Percentiles rank a stretch among this genome's conserved stretches.
phyloP scores from a whole-genome alignment of 768 basidiomycete genomes.

The Pleurotus tuber-regium region DNA sequence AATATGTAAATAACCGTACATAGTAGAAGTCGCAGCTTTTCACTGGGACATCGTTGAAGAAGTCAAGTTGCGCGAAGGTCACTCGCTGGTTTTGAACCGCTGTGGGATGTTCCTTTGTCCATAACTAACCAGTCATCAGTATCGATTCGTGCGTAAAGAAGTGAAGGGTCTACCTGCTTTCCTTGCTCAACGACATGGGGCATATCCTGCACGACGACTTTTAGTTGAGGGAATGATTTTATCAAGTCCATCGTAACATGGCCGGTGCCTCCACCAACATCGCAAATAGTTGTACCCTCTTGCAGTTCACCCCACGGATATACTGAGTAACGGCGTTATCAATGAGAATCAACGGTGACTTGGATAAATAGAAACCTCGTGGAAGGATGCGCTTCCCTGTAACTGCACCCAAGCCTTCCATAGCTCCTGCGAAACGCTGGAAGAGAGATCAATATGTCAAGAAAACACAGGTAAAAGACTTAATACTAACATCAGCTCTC shows the following conservation, averaged over 20 bases:
- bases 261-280: conserved; percentile 40
- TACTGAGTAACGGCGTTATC: conserved; percentile 21
- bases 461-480: not conserved
- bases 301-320: conserved; percentile 34
- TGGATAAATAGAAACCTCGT: conserved; percentile 16
- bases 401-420: conserved; percentile 28
- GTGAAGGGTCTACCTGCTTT: conserved; percentile 16
- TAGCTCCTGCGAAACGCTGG: conserved; percentile 27
- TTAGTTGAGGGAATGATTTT: conserved; percentile 30
- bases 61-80: conserved; percentile 21
- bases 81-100: conserved; percentile 12
- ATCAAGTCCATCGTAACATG: conserved; percentile 29
- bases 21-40: conserved; percentile 22
- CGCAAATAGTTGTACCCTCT: conserved; percentile 29
- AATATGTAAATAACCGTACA: conserved; percentile 12
- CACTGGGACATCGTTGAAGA: conserved; percentile 21
- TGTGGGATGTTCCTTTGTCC: not conserved
- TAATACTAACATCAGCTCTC: conserved; percentile 12
- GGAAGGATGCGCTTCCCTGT: conserved; percentile 27
- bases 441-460: not conserved
- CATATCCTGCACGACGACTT: conserved; percentile 37
- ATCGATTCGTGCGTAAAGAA: not conserved
- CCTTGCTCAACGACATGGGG: conserved; percentile 28
- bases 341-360: not conserved
- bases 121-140: not conserved